phyloP scores from a whole-genome alignment of 228 moss, liverwort and hornwort genomes.

The Sphagnum fallax region DNA sequence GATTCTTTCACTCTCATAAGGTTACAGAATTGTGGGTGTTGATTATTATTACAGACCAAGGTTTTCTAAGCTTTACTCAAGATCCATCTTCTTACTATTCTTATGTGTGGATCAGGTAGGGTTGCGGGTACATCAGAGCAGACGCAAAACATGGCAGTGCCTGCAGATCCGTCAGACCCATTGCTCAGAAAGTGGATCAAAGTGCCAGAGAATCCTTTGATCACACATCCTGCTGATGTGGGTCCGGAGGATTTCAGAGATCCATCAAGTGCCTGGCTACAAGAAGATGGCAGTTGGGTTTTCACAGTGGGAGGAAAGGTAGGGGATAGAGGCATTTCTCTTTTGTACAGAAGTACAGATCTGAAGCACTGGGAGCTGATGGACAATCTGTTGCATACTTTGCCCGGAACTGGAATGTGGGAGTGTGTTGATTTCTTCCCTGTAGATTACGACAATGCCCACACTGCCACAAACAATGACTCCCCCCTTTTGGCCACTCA shows the following conservation, averaged over 20 bases:
- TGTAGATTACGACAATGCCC: slow-evolving; percentile 1
- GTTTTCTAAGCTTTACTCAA: too few relatives aligned
- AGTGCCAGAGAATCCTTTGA: slow-evolving; percentile 44
- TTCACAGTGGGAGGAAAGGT: slow-evolving; percentile 44
- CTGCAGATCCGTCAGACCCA: slow-evolving; percentile 49
- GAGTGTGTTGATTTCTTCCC: slow-evolving; percentile 93
- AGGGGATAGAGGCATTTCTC: slow-evolving; percentile 48
- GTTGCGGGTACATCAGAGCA: slow-evolving; percentile 22
- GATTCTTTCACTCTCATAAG: too few relatives aligned
- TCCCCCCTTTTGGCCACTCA: neutral
- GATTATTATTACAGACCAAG: too few relatives aligned
- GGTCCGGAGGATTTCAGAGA: slow-evolving; percentile 53
- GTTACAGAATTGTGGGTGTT: too few relatives aligned
- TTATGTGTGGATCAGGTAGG: too few relatives aligned
- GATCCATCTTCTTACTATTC: too few relatives aligned
- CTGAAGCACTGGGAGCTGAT: slow-evolving; percentile 50
- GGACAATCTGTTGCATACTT: slow-evolving; percentile 33
- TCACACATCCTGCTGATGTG: slow-evolving; percentile 38
- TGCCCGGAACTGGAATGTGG: slow-evolving; percentile 53
- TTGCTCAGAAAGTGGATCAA: slow-evolving; percentile 77
- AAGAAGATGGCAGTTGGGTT: slow-evolving; percentile 59
- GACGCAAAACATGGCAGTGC: slow-evolving; percentile 63
- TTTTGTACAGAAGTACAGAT: slow-evolving; percentile 64
- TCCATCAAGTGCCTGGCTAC: slow-evolving; percentile 76
- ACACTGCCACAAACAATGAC: slow-evolving; percentile 7